Conservation (phyloP, 176 grass and related monocot species). For the Carex scoparia region DNA sequence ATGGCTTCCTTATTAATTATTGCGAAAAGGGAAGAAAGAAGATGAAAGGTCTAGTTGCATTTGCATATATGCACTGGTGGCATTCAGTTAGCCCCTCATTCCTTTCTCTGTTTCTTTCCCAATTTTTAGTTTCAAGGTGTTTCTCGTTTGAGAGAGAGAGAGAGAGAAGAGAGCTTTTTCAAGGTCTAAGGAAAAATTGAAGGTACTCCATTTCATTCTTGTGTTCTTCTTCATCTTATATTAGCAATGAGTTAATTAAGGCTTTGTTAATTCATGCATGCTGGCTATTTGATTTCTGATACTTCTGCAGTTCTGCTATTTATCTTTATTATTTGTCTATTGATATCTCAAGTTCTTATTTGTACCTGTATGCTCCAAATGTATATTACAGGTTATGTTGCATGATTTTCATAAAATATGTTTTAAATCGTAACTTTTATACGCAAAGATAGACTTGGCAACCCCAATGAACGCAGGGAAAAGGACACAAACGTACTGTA, state of each 20-base stretch:
- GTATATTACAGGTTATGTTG: background rate
- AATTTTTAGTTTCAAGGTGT: background rate
- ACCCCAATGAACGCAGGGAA: background rate
- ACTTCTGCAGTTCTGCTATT: background rate
- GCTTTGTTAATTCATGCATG: background rate
- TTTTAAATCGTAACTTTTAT: background rate
- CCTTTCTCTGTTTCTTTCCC: background rate
- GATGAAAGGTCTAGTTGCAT: background rate
- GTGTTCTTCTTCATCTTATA: background rate
- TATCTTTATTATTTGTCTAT: background rate
- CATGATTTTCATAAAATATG: background rate
- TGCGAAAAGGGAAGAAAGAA: background rate
- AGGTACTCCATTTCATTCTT: conserved; percentile 3
- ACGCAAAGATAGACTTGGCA: background rate
- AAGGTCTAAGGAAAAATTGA: conserved; percentile 7
- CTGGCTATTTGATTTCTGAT: background rate
- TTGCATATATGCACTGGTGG: conserved; percentile 20
- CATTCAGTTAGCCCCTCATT: conserved; percentile 19
- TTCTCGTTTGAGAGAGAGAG: background rate
- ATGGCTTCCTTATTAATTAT: conserved; percentile 28
- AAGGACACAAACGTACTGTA: no score
- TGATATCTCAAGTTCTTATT: background rate
- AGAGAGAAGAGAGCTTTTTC: background rate
- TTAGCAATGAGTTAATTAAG: background rate
- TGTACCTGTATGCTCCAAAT: no score